phyloP scores from a whole-genome alignment of 495 filamentous ascomycete species.

The Achaetomiella virescens region DNA sequence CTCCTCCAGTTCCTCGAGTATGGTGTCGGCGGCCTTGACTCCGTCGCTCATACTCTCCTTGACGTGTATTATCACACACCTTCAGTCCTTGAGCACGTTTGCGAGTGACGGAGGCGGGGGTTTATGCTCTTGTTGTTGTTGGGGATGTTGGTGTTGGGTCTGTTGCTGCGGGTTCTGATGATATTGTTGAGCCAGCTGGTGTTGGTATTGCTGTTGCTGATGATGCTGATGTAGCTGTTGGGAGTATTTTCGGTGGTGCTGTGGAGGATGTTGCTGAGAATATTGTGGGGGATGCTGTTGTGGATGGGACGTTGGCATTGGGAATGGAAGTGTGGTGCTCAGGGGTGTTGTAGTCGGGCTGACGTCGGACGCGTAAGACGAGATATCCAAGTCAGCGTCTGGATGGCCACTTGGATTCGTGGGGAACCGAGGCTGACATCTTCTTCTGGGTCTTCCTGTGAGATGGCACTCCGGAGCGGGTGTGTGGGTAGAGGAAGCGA shows the following conservation, averaged over 20 bases:
- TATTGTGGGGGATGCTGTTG: background rate
- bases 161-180: background rate
- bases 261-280: background rate
- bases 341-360: background rate
- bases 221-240: background rate
- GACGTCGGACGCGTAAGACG: background rate
- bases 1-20: slow-evolving; percentile 58
- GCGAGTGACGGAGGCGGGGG: background rate
- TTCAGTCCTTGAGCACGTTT: slow-evolving; percentile 39
- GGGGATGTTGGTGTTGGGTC: background rate
- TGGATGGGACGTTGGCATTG: background rate
- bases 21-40: slow-evolving; percentile 53
- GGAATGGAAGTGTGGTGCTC: background rate
- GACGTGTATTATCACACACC: slow-evolving; percentile 73
- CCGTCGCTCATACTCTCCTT: slow-evolving; percentile 68
- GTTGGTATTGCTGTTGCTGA: background rate
- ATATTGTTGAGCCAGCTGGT: background rate
- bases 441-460: background rate
- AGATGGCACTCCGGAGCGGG: background rate
- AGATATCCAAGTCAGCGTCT: background rate
- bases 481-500: background rate
- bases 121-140: background rate
- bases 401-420: background rate
- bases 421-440: background rate
- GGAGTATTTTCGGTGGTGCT: background rate